phyloP scores from a whole-genome alignment of 192 early-diverging fungal genomes.

The Diversispora epigaea region DNA sequence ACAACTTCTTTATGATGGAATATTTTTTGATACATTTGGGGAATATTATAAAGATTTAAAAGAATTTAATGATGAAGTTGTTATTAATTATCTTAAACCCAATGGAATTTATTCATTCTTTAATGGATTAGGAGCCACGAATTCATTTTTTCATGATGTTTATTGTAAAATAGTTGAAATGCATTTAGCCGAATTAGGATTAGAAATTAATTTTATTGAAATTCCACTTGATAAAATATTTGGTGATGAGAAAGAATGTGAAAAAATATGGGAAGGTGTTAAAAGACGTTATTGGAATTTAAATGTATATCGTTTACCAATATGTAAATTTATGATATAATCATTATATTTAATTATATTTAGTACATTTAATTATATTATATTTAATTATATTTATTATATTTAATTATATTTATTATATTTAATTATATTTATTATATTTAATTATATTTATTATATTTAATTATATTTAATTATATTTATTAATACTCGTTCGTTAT shows the following conservation, averaged over 20 bases:
- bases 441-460: too few relatives aligned
- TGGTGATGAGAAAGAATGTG: slow-evolving; percentile 38
- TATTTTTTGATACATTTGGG: slow-evolving; percentile 95
- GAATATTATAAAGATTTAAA: slow-evolving; percentile 90
- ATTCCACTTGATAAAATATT: slow-evolving; percentile 68
- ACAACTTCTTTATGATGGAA: slow-evolving; percentile 81
- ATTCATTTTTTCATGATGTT: slow-evolving; percentile 96
- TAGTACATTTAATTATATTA: too few relatives aligned
- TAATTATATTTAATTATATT: too few relatives aligned
- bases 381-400: too few relatives aligned
- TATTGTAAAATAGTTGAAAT: slow-evolving; percentile 82
- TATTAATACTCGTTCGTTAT: too few relatives aligned
- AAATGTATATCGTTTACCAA: slow-evolving; percentile 71
- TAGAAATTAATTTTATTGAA: slow-evolving; percentile 71
- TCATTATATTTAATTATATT: background rate
- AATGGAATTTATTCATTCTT: slow-evolving; percentile 91
- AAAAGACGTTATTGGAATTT: slow-evolving; percentile 75
- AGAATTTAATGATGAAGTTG: slow-evolving; percentile 63
- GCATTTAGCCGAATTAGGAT: slow-evolving; percentile 78
- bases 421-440: too few relatives aligned
- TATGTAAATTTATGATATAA: slow-evolving; percentile 53
- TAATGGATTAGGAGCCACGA: slow-evolving; percentile 91
- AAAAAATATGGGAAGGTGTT: slow-evolving; percentile 88
- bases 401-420: too few relatives aligned
- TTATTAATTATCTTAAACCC: slow-evolving; percentile 68